Conservation (phyloP, 305 asterid genomes). For the Fraxinus floribunda region DNA sequence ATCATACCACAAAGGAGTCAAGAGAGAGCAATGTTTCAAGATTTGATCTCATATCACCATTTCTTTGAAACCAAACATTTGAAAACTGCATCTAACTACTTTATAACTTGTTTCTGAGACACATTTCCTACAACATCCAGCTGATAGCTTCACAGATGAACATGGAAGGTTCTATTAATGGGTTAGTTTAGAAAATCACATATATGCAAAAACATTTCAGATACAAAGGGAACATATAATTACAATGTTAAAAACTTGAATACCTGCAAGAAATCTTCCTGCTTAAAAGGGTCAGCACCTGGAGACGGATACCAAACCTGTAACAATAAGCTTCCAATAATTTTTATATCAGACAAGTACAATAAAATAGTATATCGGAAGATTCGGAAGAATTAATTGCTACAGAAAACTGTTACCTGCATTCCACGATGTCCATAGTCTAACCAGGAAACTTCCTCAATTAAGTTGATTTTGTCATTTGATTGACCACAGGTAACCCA, state of each 20-base stretch:
- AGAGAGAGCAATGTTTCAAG: not conserved
- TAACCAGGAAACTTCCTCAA: constrained; percentile 98
- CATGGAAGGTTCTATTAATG: constrained; percentile 4
- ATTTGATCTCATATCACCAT: not conserved
- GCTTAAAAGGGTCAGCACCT: constrained; percentile 89
- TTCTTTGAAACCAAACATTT: not conserved
- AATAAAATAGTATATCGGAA: constrained; percentile 22
- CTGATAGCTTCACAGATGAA: constrained; percentile 21
- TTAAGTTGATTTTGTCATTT: constrained; percentile 88
- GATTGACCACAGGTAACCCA: constrained; percentile 99
- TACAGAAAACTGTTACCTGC: constrained; percentile 71
- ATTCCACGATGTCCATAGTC: constrained; percentile 98
- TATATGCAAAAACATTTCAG: not conserved
- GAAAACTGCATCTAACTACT: not conserved
- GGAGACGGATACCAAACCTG: constrained; percentile 99
- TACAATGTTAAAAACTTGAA: not conserved
- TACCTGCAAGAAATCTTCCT: constrained; percentile 99
- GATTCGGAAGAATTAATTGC: constrained; percentile 19
- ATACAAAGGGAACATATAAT: constrained; percentile 16
- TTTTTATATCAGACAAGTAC: constrained; percentile 40
- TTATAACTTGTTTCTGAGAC: not conserved
- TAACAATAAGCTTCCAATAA: constrained; percentile 46
- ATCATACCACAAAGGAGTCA: not conserved
- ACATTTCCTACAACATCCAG: not conserved
- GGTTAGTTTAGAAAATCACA: constrained; percentile 5